Conservation (phyloP, 139 green algal genomes). For the Micractinium conductrix region DNA sequence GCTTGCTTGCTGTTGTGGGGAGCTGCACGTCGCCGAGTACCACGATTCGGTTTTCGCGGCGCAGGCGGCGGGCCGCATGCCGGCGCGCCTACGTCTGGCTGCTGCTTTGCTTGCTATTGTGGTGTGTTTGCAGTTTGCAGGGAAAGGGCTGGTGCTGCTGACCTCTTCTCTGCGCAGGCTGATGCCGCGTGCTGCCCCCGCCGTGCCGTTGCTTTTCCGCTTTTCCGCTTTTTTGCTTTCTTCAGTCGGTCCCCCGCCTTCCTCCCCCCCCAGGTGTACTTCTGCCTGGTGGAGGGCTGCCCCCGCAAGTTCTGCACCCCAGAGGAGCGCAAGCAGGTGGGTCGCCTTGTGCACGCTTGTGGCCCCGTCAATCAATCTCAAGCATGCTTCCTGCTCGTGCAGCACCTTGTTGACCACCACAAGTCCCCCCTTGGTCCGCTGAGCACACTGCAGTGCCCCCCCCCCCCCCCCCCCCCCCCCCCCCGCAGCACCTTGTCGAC, state of each 20-base stretch:
- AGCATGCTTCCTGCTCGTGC: too few species aligned
- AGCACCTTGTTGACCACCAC: too few species aligned
- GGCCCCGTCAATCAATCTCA: too few species aligned
- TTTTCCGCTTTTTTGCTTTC: too few species aligned
- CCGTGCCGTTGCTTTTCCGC: too few species aligned
- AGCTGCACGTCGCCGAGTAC: slow-evolving; percentile 19
- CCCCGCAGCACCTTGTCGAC: not conserved
- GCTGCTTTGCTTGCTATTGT: not conserved
- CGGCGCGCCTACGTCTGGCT: not conserved
- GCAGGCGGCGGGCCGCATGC: slow-evolving; percentile 47
- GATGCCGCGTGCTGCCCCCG: too few species aligned
- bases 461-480: not conserved
- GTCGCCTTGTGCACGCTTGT: too few species aligned
- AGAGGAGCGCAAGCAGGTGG: slow-evolving; percentile 49
- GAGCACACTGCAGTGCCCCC: not conserved
- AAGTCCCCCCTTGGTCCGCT: too few species aligned
- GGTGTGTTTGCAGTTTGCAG: not conserved
- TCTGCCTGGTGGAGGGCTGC: slow-evolving; percentile 63
- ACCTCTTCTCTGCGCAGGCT: too few species aligned
- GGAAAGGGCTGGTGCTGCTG: too few species aligned
- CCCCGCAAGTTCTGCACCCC: slow-evolving; percentile 36
- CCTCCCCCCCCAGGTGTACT: slow-evolving; percentile 53
- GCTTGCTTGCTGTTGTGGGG: not conserved
- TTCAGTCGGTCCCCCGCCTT: too few species aligned
- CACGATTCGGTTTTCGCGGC: slow-evolving; percentile 67